Evolutionary conservation across 768 basidiomycete genomes (phyloP), one percentile per base, ranked within the genome.

Genomic region (Suillus fuscotomentosus): DNA sequence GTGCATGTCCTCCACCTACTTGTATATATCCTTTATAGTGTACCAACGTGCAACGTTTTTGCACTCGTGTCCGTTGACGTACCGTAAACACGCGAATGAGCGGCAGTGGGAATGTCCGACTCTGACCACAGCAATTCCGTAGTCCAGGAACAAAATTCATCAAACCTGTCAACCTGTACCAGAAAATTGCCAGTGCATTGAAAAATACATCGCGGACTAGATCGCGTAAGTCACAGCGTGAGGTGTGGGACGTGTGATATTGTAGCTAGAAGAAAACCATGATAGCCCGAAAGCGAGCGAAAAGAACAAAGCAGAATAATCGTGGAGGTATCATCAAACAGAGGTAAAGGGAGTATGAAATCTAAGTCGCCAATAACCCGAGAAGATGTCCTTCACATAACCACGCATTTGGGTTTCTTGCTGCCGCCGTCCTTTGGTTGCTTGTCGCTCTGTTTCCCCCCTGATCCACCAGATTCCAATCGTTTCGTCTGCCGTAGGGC

Each of bases 271-370:
- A 72, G 68, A 65, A 70, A 72, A 74, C 73, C 65, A 68, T 69
- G 69, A 68, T 66, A 20, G 60, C 54, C 53, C 62, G 41, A 70
- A 66, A 69, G 66, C 64, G 71, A 70, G 67, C 67, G 66, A 64
- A 62, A 64, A 74, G 68, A 67, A 68, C 50, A 67, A 70, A 73
- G 72, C 53, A 76, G 64, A 68, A 69, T 63, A 68, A 69, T 70
- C 51, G 78, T 77, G 74, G 80, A 89, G 90, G 90, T 92, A 91
- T 92, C 90, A 88, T 91, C 84, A 82, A 84, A 88, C 72, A 81
- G 80, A 86, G 87, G 86, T 85, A 87, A 89, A 84, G 81, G 76
- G 73, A 73, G 80, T 79, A 80, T 83, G 72, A 83, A 84, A 82
- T 88, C 88, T 88, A 91, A 85, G 82, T 80, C 82, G 77, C 80